Conservation (phyloP, 2,329 filamentous ascomycete species). For the Ceratocystis ficicola region DNA sequence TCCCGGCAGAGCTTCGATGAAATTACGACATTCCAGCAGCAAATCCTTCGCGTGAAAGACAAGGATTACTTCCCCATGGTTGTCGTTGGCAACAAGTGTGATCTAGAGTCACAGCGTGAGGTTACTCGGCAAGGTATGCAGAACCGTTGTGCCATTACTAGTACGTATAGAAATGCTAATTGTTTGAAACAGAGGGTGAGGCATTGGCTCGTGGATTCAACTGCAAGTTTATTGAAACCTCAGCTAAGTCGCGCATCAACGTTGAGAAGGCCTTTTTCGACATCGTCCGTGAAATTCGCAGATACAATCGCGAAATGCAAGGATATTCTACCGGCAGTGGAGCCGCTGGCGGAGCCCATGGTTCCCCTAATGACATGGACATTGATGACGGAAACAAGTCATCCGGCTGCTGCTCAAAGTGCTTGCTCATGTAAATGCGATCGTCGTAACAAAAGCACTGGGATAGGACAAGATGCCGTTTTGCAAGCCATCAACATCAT, state of each 20-base stretch:
- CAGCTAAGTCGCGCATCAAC: slow-evolving; percentile 94
- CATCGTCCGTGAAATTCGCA: slow-evolving; percentile 91
- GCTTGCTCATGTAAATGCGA: slow-evolving; percentile 67
- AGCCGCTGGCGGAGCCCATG: slow-evolving; percentile 47
- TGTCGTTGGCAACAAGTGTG: slow-evolving; percentile 97
- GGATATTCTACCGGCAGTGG: slow-evolving; percentile 65
- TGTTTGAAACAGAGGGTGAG: slow-evolving; percentile 60
- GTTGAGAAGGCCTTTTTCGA: slow-evolving; percentile 98
- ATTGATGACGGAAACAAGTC: slow-evolving; percentile 57
- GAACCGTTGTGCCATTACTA: slow-evolving; percentile 9
- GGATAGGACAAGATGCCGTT: background rate
- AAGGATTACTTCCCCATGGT: slow-evolving; percentile 99
- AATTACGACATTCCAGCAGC: slow-evolving; percentile 96
- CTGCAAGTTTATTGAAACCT: slow-evolving; percentile 99
- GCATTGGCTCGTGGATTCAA: slow-evolving; percentile 73
- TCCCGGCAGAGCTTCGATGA: slow-evolving; percentile 96
- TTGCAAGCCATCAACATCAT: background rate
- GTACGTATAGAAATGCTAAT: background rate
- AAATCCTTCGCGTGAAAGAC: slow-evolving; percentile 96
- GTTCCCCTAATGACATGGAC: slow-evolving; percentile 62
- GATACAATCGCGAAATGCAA: slow-evolving; percentile 97
- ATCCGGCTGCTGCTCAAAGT: slow-evolving; percentile 72
- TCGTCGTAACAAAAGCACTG: slow-evolving; percentile 2
- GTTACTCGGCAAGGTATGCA: slow-evolving; percentile 78
- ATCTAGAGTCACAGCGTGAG: slow-evolving; percentile 84